These are phyloP conservation scores for Camelina laxa DNA, from an alignment of 345 rosid species.

Conservation along the genomic window DNA sequence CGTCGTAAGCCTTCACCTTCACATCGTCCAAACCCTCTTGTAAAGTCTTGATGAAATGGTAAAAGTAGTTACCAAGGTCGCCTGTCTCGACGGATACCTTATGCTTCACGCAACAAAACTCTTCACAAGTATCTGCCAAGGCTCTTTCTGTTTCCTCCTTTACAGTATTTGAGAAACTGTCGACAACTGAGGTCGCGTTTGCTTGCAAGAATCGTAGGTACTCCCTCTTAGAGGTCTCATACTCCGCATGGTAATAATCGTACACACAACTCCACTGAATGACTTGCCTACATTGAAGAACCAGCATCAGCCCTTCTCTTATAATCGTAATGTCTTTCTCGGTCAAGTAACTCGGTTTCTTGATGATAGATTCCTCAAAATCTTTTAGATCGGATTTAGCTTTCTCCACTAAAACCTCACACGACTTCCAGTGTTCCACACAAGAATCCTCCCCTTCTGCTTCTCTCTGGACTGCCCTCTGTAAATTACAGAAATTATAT, in stretches of 20 bases:
- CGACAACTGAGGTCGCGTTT: neutral
- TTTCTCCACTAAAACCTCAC: no score
- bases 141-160: neutral
- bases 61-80: constrained; percentile 31
- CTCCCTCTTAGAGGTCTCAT: constrained; percentile 23
- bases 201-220: constrained; percentile 16
- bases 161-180: neutral
- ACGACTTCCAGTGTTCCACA: no score
- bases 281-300: constrained; percentile 17
- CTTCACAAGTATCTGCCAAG: neutral
- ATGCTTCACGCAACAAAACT: neutral
- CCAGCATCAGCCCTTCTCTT: constrained; percentile 7
- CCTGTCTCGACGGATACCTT: neutral
- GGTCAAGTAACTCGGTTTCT: neutral
- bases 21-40: constrained; percentile 24
- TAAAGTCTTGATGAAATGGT: constrained; percentile 15
- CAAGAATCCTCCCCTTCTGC: no score
- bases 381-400: no score
- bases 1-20: constrained; percentile 26
- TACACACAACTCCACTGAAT: constrained; percentile 26
- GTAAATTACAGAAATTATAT: no score
- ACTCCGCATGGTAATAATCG: constrained; percentile 8
- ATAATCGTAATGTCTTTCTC: constrained; percentile 10
- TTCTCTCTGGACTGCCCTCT: no score
- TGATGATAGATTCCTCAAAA: no score